Evolutionary conservation across 257 asterid species (phyloP), one percentile per base, ranked within the genome.

Genomic region (Solanum sitiens): DNA sequence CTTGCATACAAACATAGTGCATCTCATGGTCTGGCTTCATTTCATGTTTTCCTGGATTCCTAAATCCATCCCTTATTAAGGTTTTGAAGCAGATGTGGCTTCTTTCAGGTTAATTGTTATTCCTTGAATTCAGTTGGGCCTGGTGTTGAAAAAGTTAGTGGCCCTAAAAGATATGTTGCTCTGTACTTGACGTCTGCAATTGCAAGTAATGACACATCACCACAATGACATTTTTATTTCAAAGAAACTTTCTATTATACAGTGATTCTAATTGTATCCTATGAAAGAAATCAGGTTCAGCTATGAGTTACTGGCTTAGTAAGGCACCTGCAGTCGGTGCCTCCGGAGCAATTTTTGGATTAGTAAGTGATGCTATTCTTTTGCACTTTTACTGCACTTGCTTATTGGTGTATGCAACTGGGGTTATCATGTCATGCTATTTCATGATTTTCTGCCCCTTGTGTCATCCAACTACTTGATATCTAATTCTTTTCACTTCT

Each of bases 301-400:
- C 94, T 84, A 90, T 91, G 96, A 96, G 98, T 88, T 95, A 96
- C 91, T 90, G 93, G 94, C 90, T 94, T 87, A 91, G 92, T 86
- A 94, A 91, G 90, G 91, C 94, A 87, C 94, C 99, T 82, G 94
- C 99, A n/a, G 98, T 95, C 85, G 99, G 98, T 82, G 98, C 99
- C 89, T 94, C 98, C 0, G 98, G 99, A 86, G 99, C 99, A 88
- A 94, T 95, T 73, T 96, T 93, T 88, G 98, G 99, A 92, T 89
- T 96, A 91, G 99, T 96, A 91, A 93, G 91, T 87, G 86, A 87
- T 88, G 30, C 85, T 50, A 4, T 82, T 14, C 85, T 50, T 80
- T 50, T 82, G 45, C 30, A 50, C 20, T 50, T 45, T 9, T 50
- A 18, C 2, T 11, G 70, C 7, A 30, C 70, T 82, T 82, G 44